Conservation (phyloP, 2,329 filamentous ascomycete species). For the Hymenoscyphus infarciens region DNA sequence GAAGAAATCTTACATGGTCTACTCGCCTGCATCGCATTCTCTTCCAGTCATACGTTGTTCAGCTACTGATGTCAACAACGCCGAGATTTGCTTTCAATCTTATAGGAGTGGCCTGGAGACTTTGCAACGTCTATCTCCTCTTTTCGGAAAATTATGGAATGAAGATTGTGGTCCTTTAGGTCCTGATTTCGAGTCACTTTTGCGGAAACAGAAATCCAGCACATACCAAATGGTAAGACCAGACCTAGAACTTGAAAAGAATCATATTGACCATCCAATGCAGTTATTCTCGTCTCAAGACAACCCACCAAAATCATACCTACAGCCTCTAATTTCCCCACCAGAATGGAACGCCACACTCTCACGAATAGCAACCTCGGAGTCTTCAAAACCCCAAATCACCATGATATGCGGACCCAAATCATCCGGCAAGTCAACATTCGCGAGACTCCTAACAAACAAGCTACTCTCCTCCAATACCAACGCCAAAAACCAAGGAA, state of each 20-base stretch:
- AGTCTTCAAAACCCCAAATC: slow-evolving; percentile 37
- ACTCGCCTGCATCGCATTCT: slow-evolving; percentile 66
- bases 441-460: slow-evolving; percentile 64
- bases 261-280: slow-evolving; percentile 22
- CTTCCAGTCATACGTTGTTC: slow-evolving; percentile 60
- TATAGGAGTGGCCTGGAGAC: slow-evolving; percentile 46
- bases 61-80: slow-evolving; percentile 40
- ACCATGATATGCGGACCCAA: slow-evolving; percentile 67
- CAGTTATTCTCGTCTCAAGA: slow-evolving; percentile 55
- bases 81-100: slow-evolving; percentile 56
- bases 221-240: slow-evolving; percentile 49
- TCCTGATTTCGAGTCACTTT: slow-evolving; percentile 14
- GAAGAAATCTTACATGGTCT: slow-evolving; percentile 51
- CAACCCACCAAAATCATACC: slow-evolving; percentile 44
- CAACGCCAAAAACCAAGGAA: slow-evolving; percentile 30
- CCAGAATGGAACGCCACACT: slow-evolving; percentile 55
- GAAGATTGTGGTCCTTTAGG: slow-evolving; percentile 36
- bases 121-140: slow-evolving; percentile 59
- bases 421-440: slow-evolving; percentile 72
- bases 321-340: slow-evolving; percentile 55
- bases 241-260: slow-evolving; percentile 3
- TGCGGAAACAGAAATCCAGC: slow-evolving; percentile 28
- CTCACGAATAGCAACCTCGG: slow-evolving; percentile 32
- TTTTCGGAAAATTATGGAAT: slow-evolving; percentile 67
- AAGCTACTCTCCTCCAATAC: slow-evolving; percentile 46